phyloP scores from a whole-genome alignment of 306 rosid genomes.

The Betula pendula region DNA sequence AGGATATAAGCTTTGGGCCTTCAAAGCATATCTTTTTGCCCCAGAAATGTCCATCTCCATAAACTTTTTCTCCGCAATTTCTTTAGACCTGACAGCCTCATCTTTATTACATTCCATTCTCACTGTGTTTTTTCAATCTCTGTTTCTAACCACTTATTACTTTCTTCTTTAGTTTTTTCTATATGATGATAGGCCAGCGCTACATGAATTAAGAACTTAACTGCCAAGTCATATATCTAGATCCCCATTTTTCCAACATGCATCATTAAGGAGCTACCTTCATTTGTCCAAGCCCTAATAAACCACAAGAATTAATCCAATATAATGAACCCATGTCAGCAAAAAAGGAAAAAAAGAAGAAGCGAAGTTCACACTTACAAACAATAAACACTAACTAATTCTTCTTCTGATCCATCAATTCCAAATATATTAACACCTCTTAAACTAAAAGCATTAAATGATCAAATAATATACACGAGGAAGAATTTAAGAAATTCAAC shows the following conservation, averaged over 20 bases:
- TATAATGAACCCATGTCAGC: conserved; percentile 36
- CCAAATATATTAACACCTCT: not conserved
- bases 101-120: conserved; percentile 68
- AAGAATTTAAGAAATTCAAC: conserved; percentile 14
- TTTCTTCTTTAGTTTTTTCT: conserved; percentile 31
- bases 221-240: conserved; percentile 16
- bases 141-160: conserved; percentile 11
- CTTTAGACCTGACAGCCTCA: conserved; percentile 54
- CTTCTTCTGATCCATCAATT: conserved; percentile 28
- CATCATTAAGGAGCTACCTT: conserved; percentile 30
- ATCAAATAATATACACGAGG: conserved; percentile 17
- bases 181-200: conserved; percentile 10
- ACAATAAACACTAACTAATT: conserved; percentile 18
- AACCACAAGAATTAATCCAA: conserved; percentile 24
- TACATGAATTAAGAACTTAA: conserved; percentile 22
- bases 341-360: conserved; percentile 25
- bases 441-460: conserved; percentile 10
- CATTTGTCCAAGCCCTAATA: conserved; percentile 27
- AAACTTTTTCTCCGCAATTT: conserved; percentile 67
- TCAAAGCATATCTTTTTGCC: conserved; percentile 63
- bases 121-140: conserved; percentile 26
- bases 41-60: conserved; percentile 38
- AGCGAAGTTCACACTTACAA: conserved; percentile 4
- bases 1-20: conserved; percentile 62
- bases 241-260: conserved; percentile 18